phyloP scores from a whole-genome alignment of 768 basidiomycete genomes.

The Leccinum boreale region DNA sequence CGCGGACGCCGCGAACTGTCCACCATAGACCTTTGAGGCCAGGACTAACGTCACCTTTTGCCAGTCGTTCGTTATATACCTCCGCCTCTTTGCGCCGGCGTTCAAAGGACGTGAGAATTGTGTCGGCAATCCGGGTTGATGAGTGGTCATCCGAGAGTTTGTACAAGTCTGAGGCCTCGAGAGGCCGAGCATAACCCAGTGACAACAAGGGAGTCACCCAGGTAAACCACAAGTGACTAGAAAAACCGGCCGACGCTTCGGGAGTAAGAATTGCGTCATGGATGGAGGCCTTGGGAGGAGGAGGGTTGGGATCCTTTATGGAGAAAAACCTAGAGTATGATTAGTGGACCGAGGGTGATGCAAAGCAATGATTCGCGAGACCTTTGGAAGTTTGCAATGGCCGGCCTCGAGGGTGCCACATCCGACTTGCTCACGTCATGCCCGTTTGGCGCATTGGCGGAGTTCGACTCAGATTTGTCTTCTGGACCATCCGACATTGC shows the following conservation, averaged over 20 bases:
- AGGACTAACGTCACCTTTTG: constrained; percentile 60
- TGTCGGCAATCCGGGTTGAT: constrained; percentile 56
- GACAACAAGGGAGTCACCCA: constrained; percentile 75
- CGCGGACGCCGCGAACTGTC: constrained; percentile 47
- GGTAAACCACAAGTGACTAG: constrained; percentile 58
- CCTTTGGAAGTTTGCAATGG: constrained; percentile 1
- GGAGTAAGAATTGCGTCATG: constrained; percentile 63
- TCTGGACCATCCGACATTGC: constrained; percentile 6
- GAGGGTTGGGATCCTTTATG: constrained; percentile 22
- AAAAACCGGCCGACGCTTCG: constrained; percentile 60
- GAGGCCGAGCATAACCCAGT: constrained; percentile 75
- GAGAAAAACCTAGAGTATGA: constrained; percentile 7
- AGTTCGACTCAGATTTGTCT: background rate
- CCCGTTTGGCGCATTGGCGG: background rate
- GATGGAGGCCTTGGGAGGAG: constrained; percentile 48
- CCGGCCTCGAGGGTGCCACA: background rate
- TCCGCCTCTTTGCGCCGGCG: constrained; percentile 51
- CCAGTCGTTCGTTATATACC: constrained; percentile 69
- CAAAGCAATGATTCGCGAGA: background rate
- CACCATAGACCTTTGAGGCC: constrained; percentile 55
- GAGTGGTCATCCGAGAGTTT: constrained; percentile 64
- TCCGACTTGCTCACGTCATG: background rate
- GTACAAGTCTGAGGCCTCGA: constrained; percentile 80
- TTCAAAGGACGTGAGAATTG: constrained; percentile 65
- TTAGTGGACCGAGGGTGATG: background rate